phyloP scores from a whole-genome alignment of 2,329 filamentous ascomycete genomes.

The Botryotinia globosa region DNA sequence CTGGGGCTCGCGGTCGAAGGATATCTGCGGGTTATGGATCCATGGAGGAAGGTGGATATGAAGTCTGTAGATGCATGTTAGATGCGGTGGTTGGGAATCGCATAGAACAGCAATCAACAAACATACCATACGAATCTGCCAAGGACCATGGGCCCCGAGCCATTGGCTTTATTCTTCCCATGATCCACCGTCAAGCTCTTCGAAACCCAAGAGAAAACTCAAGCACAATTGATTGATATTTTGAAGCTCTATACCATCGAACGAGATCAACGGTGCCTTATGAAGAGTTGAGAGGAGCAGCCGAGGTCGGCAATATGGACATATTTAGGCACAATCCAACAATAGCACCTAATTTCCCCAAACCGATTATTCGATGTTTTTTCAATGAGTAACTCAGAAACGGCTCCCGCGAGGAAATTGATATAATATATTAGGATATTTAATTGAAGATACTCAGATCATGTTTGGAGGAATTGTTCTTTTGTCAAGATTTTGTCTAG shows the following conservation, averaged over 20 bases:
- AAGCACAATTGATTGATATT: not conserved
- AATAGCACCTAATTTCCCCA: not conserved
- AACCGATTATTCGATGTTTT: not conserved
- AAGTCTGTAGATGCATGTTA: constrained; percentile 30
- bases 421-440: not conserved
- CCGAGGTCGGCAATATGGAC: constrained; percentile 2
- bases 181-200: constrained; percentile 14
- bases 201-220: not conserved
- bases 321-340: constrained; percentile 13
- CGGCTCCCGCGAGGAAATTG: not conserved
- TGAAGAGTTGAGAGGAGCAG: not conserved
- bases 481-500: not conserved
- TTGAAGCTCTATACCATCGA: not conserved
- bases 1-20: not conserved
- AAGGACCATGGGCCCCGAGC: constrained; percentile 31
- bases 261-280: not conserved
- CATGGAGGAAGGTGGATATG: constrained; percentile 34
- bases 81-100: constrained; percentile 4
- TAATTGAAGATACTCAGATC: not conserved
- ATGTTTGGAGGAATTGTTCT: not conserved
- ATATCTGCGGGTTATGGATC: constrained; percentile 14
- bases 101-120: not conserved
- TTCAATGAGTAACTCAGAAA: not conserved
- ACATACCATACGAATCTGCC: constrained; percentile 38
- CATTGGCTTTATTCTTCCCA: constrained; percentile 26